Evolutionary conservation across 2,329 filamentous ascomycete genomes (phyloP), one percentile per base, ranked within the genome.

Genomic region (Nannizziopsis barbatae): DNA sequence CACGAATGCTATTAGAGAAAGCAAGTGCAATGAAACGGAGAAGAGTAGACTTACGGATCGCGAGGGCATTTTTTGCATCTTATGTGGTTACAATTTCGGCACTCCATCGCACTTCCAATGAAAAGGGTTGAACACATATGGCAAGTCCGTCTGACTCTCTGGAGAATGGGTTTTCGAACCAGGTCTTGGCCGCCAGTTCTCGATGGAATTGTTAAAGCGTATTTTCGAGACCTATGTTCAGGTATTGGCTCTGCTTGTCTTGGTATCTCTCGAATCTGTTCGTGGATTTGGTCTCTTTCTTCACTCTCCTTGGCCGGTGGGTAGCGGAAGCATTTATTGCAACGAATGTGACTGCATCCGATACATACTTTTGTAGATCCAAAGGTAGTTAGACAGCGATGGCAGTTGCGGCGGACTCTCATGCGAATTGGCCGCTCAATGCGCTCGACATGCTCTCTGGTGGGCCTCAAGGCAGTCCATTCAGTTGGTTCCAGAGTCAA

Each of bases 41-140:
- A 14, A 18, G 12, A 10, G 30, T 38, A 33, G 46, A 80, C 83
- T 64, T 76, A 87, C 75, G 86, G 86, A 59, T 87, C 81, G 57
- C 86, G 75, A 22, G 85, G 86, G 63, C 87, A 93, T 60, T 83
- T 83, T 35, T 80, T 85, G 70, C 87, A 94, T 47, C 86, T 80
- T 45, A 74, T 64, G 64, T 94, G 88, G 22, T 73, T 69, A 65
- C 88, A 94, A 35, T 71, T 72, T 6, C 71, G 65, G 62, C 88
- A 94, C 61, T 76, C 68, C 52, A 81, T 86, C 51, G 66, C 71
- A 30, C 74, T 71, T 5, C 71, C 60, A 1, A 67, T 64, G 60
- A 88, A 92, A 1, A 81, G 60, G 2, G 71, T 75, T 41, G 76
- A 62, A 63, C 88, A 94, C 57, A 78, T 73, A 65, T 93, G 87